A percentile compares a stretch with the other conserved stretches of the same genome.
Evolutionary conservation across 305 asterid genomes (phyloP).

Genomic region (Fraxinus baroniana): DNA sequence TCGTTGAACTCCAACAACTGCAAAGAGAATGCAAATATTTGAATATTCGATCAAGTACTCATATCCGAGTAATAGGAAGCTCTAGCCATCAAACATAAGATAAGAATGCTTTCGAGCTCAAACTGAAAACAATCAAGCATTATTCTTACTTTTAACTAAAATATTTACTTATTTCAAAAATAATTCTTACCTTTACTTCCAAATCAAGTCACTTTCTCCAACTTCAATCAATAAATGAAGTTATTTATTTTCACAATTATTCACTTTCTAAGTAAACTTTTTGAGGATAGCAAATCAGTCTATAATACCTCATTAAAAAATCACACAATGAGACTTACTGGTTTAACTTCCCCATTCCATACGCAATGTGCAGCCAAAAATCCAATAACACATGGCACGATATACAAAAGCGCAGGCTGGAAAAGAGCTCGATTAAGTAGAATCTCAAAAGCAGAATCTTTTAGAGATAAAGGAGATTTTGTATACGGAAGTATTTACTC

Average conservation of each 20-base stretch:
- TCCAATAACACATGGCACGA: conserved; percentile 87
- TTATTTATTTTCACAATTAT: background rate
- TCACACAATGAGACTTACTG: conserved; percentile 41
- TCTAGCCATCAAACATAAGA: background rate
- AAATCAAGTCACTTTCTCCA: background rate
- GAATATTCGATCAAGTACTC: background rate
- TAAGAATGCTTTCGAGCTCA: background rate
- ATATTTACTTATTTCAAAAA: background rate
- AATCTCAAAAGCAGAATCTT: background rate
- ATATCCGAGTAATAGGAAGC: background rate
- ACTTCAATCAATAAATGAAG: background rate
- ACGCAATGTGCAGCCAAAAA: conserved; percentile 77
- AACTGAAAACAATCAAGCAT: background rate
- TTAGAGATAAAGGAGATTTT: background rate
- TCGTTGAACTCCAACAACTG: conserved; percentile 76
- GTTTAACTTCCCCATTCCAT: conserved; percentile 89
- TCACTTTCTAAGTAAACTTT: background rate
- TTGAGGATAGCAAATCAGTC: background rate
- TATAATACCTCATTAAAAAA: background rate
- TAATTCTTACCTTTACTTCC: background rate
- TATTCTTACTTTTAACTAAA: background rate
- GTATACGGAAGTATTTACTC: background rate
- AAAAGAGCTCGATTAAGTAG: conserved; percentile 6
- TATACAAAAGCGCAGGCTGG: conserved; percentile 91
- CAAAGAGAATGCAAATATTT: background rate